Percentiles rank a stretch among this genome's conserved stretches.
These are phyloP conservation scores for Diospyros lotus DNA, from an alignment of 148 eudicot genomes.

Conservation along the genomic window DNA sequence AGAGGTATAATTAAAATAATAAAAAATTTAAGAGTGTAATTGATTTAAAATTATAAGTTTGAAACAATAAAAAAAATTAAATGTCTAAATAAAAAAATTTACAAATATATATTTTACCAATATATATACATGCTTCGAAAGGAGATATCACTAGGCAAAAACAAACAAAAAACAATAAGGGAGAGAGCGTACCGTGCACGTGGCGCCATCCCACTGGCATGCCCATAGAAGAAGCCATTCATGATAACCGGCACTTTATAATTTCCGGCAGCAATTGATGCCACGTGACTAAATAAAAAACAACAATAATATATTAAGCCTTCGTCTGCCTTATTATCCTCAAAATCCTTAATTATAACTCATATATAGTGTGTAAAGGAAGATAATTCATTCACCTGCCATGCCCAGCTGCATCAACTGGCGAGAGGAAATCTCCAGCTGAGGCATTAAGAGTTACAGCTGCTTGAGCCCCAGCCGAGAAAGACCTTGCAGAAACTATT, in stretches of 20 bases:
- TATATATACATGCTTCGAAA: too few relatives aligned
- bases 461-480: conserved; percentile 78
- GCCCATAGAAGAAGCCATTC: conserved; percentile 75
- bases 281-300: conserved; percentile 63
- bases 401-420: conserved; percentile 94
- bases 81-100: too few relatives aligned
- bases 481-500: conserved; percentile 79
- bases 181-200: conserved; percentile 53
- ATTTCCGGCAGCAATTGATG: conserved; percentile 94
- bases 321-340: too few relatives aligned
- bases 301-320: too few relatives aligned
- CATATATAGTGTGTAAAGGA: too few relatives aligned
- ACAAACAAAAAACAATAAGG: neutral
- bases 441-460: conserved; percentile 62
- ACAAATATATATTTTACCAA: too few relatives aligned
- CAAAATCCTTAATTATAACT: too few relatives aligned
- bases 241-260: conserved; percentile 83
- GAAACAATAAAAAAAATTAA: too few relatives aligned
- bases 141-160: too few relatives aligned
- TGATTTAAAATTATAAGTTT: neutral
- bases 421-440: conserved; percentile 61
- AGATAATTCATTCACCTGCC: conserved; percentile 51
- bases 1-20: too few relatives aligned
- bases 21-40: too few relatives aligned
- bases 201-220: conserved; percentile 96